Evolutionary conservation across 345 rosid genomes (phyloP).

Genomic region (Anacardium occidentale): DNA sequence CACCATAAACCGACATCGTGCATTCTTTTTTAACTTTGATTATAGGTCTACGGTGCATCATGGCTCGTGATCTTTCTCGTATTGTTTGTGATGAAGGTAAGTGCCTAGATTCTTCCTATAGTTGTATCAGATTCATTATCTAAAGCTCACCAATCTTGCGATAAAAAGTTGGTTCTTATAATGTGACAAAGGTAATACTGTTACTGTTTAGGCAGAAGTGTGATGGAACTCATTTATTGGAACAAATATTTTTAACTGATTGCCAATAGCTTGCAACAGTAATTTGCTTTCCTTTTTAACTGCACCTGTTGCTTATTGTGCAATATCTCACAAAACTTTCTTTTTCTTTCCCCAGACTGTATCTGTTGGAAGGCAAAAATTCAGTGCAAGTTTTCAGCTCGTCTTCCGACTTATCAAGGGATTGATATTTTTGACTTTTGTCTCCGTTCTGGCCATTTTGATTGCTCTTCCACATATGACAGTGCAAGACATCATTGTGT

Average conservation of each 20-base stretch:
- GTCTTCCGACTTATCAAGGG: slow-evolving; percentile 95
- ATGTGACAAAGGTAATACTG: neutral
- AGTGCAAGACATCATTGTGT: slow-evolving; percentile 73
- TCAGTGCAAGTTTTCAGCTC: slow-evolving; percentile 95
- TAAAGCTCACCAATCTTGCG: too few species aligned
- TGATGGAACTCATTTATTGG: neutral
- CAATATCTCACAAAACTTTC: neutral
- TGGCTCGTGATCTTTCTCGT: slow-evolving; percentile 92
- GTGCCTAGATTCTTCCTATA: slow-evolving; percentile 17
- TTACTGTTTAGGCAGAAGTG: neutral
- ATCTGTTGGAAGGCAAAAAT: slow-evolving; percentile 88
- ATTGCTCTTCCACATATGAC: slow-evolving; percentile 91
- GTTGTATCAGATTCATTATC: neutral
- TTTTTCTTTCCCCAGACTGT: slow-evolving; percentile 56
- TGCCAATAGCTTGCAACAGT: neutral
- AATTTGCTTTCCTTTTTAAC: too few species aligned
- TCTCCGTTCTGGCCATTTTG: slow-evolving; percentile 70
- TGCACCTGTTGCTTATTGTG: too few species aligned
- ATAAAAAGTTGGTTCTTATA: neutral
- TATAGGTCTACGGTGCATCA: slow-evolving; percentile 86
- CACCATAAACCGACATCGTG: neutral
- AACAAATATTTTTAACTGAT: neutral
- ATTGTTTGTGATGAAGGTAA: slow-evolving; percentile 95
- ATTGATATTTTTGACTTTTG: slow-evolving; percentile 79
- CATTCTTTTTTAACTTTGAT: slow-evolving; percentile 13